Base-by-base conservation (phyloP, 495 filamentous ascomycete species). In the Daldinia childiae region DNA sequence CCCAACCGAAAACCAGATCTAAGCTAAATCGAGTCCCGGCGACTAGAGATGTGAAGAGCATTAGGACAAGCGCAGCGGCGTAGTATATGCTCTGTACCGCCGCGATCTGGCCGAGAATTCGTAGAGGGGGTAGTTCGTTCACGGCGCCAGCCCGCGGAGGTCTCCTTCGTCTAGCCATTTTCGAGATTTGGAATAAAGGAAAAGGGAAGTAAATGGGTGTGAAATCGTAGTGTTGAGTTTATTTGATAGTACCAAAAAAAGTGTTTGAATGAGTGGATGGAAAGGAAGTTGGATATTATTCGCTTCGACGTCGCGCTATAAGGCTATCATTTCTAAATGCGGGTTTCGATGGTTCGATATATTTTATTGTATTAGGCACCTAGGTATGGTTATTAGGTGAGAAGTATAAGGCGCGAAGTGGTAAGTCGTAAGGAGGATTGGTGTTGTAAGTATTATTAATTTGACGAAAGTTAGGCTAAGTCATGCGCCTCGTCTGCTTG, bases 71-170 rank as follows among this genome's bases (percentile, higher is more conserved):
- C 3, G 91, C 92, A 73, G 84, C 84, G 67, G 81, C 81, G 87
- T 98, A 98, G 85, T 93, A 97, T 71, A 91, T 87, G 30, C 83
- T 76, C 77, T 99, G 95, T n/a, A 99, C 87, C 24, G 91, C 78
- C 73, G 91, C 69, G 79, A 99, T 98, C 82, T 98, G 95, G 67
- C 87, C 87, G 61, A 94, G 83, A 82, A 98, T 93, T 76, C 90
- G 92, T 73, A 93, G 85, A 43, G 94, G 94, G 17, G 92, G 90
- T 59, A 94, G 91, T 76, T 95, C 92, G 72, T 89, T 85, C 69
- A 93, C 88, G 57, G 92, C 90, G 85, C 92, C 92, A 57, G 93
- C 85, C 73, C 90, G 91, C 59, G 90, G 90, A 27, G 92, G 91
- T 57, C 91, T 91, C 73, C 91, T 89, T 66, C 91, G 90, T 78